Evolutionary conservation across 257 asterid genomes (phyloP), one percentile per base, ranked within the genome.

Genomic region (Penstemon barbatus): DNA sequence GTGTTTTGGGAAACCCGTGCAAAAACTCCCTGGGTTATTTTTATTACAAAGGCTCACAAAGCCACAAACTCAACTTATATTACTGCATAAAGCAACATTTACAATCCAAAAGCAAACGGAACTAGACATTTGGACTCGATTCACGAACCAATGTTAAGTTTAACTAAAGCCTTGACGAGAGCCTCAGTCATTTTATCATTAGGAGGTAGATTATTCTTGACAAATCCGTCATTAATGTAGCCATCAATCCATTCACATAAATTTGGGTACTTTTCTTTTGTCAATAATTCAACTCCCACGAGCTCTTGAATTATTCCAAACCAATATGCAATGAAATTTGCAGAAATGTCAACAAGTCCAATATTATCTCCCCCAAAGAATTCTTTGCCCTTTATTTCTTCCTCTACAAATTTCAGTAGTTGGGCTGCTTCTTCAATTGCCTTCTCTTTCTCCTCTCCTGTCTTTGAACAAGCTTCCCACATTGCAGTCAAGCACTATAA

Each of bases 281-380:
- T 78, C 57, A 82, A 38, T 6, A 85, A 53, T n/a, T 69, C 75
- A 12, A 77, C 13, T 19, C 77, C 77, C 1, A 54, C 48, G 0
- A 74, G 61, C 53, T 79, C 80, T 49, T 75, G 70, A 9, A 80
- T 0, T 3, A 66, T 18, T 58, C 56, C 68, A 18, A 36, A 4
- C 85, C 83, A 73, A 8, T 67, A 68, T 1, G 75, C 86, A 6
- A 79, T 25, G 68, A 56, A 64, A 64, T 66, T 77, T 1, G 73
- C 80, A 54, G 59, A 67, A 3, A 84, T 64, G 50, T 79, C 89
- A 55, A 71, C 74, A 7, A 71, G 38, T 12, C 85, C 83, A 7
- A 81, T 65, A 4, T 38, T 15, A 0, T 81, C 83, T 25, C 86
- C 89, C 0, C 82, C 87, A 0, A 81, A 84, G 66, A 77, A 79